Conservation (phyloP, 73 alveolate species). For the Durusdinium trenchii region DNA sequence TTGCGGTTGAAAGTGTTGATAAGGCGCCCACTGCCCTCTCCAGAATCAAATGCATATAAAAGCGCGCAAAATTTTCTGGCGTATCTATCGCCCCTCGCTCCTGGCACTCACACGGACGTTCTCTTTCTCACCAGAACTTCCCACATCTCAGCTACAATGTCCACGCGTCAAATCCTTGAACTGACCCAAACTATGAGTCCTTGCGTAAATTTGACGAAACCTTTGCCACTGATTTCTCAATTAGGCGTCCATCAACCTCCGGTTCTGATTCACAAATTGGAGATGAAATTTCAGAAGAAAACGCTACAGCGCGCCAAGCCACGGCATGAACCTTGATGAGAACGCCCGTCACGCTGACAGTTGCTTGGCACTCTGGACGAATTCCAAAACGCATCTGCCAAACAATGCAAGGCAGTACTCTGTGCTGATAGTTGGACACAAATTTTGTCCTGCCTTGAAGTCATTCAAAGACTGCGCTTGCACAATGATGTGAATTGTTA, state of each 20-base stretch:
- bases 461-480: slow-evolving; percentile 65
- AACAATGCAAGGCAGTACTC: neutral
- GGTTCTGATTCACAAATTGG: neutral
- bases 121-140: no score
- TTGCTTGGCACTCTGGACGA: slow-evolving; percentile 83
- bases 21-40: slow-evolving; percentile 39
- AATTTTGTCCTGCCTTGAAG: neutral
- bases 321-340: slow-evolving; percentile 77
- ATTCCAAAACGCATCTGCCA: slow-evolving; percentile 60
- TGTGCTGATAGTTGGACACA: neutral
- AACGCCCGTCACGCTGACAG: slow-evolving; percentile 85
- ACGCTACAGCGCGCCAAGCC: neutral
- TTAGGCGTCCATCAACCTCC: slow-evolving; percentile 59
- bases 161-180: no score
- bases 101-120: neutral
- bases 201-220: slow-evolving; percentile 58
- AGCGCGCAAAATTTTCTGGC: slow-evolving; percentile 70
- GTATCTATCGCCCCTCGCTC: slow-evolving; percentile 69
- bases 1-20: neutral
- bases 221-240: slow-evolving; percentile 78
- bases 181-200: slow-evolving; percentile 18
- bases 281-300: no score
- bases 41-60: slow-evolving; percentile 62
- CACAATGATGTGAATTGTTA: slow-evolving; percentile 77
- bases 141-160: no score